Conservation (phyloP, 2,329 filamentous ascomycete species). For the Pseudophaeomoniella oleicola region DNA sequence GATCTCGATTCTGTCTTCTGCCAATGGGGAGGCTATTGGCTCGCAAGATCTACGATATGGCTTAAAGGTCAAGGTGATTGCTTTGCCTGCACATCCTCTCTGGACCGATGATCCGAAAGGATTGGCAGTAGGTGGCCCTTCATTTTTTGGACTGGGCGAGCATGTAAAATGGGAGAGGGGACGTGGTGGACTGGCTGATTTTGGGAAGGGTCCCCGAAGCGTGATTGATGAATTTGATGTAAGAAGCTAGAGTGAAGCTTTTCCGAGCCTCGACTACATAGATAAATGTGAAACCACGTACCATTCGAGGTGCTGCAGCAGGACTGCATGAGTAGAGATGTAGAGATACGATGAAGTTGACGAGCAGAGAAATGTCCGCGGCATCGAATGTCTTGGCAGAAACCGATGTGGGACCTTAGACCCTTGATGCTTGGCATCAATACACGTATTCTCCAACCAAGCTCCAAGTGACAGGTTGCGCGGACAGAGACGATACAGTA, state of each 20-base stretch:
- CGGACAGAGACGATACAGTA: conserved; percentile 1
- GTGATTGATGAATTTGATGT: conserved; percentile 16
- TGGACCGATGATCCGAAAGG: conserved; percentile 29
- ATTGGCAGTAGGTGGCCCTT: conserved; percentile 25
- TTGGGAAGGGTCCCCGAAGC: conserved; percentile 11
- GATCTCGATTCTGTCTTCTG: conserved; percentile 9
- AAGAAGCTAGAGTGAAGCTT: not conserved
- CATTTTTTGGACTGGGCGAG: conserved; percentile 18
- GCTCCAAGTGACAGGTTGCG: not conserved
- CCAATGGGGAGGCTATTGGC: conserved; percentile 9
- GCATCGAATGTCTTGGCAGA: no score
- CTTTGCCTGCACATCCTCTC: conserved; percentile 32
- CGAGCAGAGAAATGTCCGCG: no score
- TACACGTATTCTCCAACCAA: not conserved
- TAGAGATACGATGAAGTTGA: no score
- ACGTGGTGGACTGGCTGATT: no score
- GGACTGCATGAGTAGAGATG: no score
- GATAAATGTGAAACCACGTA: no score
- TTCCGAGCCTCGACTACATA: no score
- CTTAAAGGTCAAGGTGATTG: conserved; percentile 35
- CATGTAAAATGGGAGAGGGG: conserved; percentile 12
- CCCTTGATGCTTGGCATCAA: not conserved
- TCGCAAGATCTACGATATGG: conserved; percentile 29
- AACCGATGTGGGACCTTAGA: not conserved
- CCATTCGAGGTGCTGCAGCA: no score